phyloP scores from a whole-genome alignment of 1,139 yeast genomes.

The Nadsonia starkeyi-henricii region DNA sequence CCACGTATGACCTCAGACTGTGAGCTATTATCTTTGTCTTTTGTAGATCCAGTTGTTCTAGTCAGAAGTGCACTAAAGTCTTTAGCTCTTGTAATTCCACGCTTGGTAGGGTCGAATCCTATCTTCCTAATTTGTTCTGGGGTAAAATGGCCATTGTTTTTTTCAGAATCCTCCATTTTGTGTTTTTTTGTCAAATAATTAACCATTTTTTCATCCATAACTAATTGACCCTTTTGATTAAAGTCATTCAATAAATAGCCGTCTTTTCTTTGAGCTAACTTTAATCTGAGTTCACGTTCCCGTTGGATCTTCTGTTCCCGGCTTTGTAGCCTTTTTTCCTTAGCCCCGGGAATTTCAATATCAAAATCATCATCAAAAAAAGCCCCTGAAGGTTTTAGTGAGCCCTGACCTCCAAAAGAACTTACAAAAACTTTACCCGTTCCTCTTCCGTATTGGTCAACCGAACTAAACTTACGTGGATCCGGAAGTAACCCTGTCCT shows the following conservation, averaged over 20 bases:
- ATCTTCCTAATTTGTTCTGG: constrained; percentile 20
- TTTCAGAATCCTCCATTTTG: constrained; percentile 15
- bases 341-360: constrained; percentile 8
- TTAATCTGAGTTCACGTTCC: constrained; percentile 17
- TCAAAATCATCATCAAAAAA: constrained; percentile 14
- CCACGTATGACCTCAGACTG: background rate
- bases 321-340: constrained; percentile 4
- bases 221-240: constrained; percentile 15
- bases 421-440: constrained; percentile 6
- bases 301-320: constrained; percentile 9
- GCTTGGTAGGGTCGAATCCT: constrained; percentile 23
- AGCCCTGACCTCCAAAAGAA: constrained; percentile 15
- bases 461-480: constrained; percentile 19
- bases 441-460: constrained; percentile 8
- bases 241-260: constrained; percentile 18
- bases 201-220: constrained; percentile 22
- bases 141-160: constrained; percentile 15
- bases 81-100: background rate
- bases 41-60: background rate
- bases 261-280: constrained; percentile 19
- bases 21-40: background rate
- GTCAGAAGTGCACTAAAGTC: background rate
- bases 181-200: constrained; percentile 16
- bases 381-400: constrained; percentile 12
- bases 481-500: constrained; percentile 27